Conservation (phyloP, 768 basidiomycete genomes). For the Panaeolus papilionaceus region DNA sequence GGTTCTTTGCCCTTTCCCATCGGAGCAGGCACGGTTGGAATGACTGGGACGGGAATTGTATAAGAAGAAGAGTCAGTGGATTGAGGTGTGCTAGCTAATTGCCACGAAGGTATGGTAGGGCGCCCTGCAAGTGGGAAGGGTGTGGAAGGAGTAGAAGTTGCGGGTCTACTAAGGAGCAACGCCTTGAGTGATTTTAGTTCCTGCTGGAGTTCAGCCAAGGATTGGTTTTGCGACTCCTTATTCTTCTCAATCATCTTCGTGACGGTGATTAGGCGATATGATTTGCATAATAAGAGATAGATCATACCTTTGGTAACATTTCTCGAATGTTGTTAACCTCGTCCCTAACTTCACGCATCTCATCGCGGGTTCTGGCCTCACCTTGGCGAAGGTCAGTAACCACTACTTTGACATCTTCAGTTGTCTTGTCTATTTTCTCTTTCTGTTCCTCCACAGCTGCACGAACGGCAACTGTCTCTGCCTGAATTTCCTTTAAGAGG, state of each 20-base stretch:
- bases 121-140: constrained; percentile 61
- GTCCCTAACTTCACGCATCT: constrained; percentile 90
- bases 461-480: constrained; percentile 75
- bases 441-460: constrained; percentile 79
- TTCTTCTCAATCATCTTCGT: constrained; percentile 93
- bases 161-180: constrained; percentile 72
- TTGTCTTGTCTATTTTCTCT: constrained; percentile 71
- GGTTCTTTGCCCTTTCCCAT: constrained; percentile 66
- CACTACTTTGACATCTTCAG: constrained; percentile 72
- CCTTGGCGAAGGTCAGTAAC: constrained; percentile 80
- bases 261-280: constrained; percentile 14
- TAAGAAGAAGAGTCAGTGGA: constrained; percentile 24
- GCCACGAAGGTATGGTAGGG: constrained; percentile 92
- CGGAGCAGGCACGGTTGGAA: constrained; percentile 21
- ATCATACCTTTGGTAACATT: constrained; percentile 87
- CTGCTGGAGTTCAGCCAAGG: constrained; percentile 86
- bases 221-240: constrained; percentile 83
- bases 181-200: constrained; percentile 96
- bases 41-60: constrained; percentile 21
- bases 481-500: constrained; percentile 79
- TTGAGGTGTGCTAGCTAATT: constrained; percentile 59
- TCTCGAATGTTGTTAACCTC: constrained; percentile 91
- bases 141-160: constrained; percentile 53
- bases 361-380: constrained; percentile 80
- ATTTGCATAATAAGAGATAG: constrained; percentile 12